phyloP scores from a whole-genome alignment of 2,329 filamentous ascomycete species.

The Sarocladium kiliense region DNA sequence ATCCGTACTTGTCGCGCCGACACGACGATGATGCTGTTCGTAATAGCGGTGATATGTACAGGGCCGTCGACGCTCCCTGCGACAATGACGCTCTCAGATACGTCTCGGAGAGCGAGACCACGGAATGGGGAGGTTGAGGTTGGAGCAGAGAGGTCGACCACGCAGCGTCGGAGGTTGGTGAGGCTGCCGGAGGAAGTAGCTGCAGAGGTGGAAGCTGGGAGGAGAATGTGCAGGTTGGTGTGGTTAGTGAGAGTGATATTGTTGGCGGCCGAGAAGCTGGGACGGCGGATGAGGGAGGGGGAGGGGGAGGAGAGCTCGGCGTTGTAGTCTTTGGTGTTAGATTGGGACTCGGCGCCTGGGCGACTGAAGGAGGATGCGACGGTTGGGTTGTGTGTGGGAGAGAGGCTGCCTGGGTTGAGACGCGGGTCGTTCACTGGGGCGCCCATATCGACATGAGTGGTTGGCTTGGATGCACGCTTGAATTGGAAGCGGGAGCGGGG shows the following conservation, averaged over 20 bases:
- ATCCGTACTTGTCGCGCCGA: conserved; percentile 85
- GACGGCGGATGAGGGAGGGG: conserved; percentile 45
- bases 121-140: conserved; percentile 59
- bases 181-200: conserved; percentile 70
- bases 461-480: conserved; percentile 33
- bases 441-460: conserved; percentile 36
- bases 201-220: conserved; percentile 66
- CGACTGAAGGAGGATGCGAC: background rate
- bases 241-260: conserved; percentile 64
- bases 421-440: conserved; percentile 37
- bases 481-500: conserved; percentile 83
- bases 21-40: conserved; percentile 71
- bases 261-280: conserved; percentile 57
- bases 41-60: conserved; percentile 73
- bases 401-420: conserved; percentile 29
- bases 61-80: conserved; percentile 75
- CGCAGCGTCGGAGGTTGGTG: conserved; percentile 62
- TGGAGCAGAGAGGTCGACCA: conserved; percentile 75
- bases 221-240: conserved; percentile 65
- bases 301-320: conserved; percentile 39
- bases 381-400: conserved; percentile 17
- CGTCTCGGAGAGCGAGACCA: conserved; percentile 60
- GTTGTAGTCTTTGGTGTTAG: conserved; percentile 45
- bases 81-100: conserved; percentile 67
- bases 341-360: background rate